Evolutionary conservation across 2,329 filamentous ascomycete species (phyloP).

Genomic region (Stemphylium vesicarium): DNA sequence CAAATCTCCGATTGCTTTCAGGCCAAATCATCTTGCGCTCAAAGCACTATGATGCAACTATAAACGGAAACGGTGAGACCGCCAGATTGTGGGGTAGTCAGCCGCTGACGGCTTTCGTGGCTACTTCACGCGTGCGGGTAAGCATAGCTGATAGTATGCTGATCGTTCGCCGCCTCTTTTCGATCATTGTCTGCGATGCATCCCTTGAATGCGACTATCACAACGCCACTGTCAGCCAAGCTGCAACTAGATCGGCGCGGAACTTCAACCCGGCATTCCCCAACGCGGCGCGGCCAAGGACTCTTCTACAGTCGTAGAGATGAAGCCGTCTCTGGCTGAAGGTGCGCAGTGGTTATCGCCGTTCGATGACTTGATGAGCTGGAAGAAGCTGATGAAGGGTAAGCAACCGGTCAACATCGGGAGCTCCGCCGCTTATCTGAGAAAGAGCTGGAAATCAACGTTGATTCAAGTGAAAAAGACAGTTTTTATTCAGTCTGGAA

Average conservation of each 20-base stretch:
- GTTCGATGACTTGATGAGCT: background rate
- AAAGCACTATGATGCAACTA: constrained; percentile 14
- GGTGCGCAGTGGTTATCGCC: background rate
- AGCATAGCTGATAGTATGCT: constrained; percentile 16
- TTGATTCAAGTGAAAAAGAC: too few species aligned
- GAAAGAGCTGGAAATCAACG: background rate
- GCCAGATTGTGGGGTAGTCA: constrained; percentile 26
- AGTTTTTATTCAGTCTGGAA: too few species aligned
- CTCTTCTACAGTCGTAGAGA: background rate
- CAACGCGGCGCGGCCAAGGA: background rate
- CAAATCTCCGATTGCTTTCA: constrained; percentile 15
- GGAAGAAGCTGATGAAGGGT: constrained; percentile 9
- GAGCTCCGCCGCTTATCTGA: background rate
- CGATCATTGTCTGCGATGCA: background rate
- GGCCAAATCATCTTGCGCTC: constrained; percentile 12
- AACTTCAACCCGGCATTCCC: background rate
- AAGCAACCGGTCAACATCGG: constrained; percentile 8
- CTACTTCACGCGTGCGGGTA: constrained; percentile 13
- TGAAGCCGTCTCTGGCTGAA: background rate
- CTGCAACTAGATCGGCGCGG: background rate
- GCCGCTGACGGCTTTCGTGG: constrained; percentile 22
- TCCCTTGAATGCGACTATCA: background rate
- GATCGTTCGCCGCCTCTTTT: constrained; percentile 3
- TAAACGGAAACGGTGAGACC: constrained; percentile 22
- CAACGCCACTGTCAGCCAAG: background rate